phyloP scores from a whole-genome alignment of 1,139 yeast genomes.

The Kodamaea suecica region DNA sequence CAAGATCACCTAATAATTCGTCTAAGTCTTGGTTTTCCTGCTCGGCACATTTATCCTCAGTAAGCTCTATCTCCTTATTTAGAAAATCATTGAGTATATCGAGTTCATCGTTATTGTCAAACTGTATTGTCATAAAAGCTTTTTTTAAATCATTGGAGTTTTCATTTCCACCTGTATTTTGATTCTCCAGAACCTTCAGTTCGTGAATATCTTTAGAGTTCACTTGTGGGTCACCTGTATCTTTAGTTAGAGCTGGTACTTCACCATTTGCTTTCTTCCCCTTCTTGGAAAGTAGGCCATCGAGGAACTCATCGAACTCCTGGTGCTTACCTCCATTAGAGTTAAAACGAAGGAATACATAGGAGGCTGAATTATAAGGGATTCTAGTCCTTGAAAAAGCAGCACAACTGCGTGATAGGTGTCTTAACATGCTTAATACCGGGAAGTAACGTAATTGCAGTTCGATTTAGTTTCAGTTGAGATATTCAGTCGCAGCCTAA shows the following conservation, averaged over 20 bases:
- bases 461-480: too few species aligned
- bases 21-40: slow-evolving; percentile 1
- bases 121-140: slow-evolving; percentile 1
- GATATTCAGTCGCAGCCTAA: too few species aligned
- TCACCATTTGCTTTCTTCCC: neutral
- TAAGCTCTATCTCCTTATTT: slow-evolving; percentile 8
- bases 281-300: neutral
- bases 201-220: too few species aligned
- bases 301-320: slow-evolving; percentile 1
- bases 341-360: too few species aligned
- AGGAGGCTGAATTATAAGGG: too few species aligned
- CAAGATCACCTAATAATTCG: neutral
- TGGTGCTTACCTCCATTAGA: neutral
- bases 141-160: neutral
- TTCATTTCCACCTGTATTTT: neutral
- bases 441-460: too few species aligned
- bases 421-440: too few species aligned
- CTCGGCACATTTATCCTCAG: slow-evolving; percentile 3
- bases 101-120: slow-evolving; percentile 7
- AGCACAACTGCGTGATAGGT: too few species aligned
- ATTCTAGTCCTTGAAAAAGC: too few species aligned
- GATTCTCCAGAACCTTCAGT: neutral
- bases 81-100: slow-evolving; percentile 15
- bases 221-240: too few species aligned
- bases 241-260: too few species aligned